These are phyloP conservation scores for Fusarium succisae DNA, from an alignment of 2,329 filamentous ascomycete genomes.

Conservation along the genomic window DNA sequence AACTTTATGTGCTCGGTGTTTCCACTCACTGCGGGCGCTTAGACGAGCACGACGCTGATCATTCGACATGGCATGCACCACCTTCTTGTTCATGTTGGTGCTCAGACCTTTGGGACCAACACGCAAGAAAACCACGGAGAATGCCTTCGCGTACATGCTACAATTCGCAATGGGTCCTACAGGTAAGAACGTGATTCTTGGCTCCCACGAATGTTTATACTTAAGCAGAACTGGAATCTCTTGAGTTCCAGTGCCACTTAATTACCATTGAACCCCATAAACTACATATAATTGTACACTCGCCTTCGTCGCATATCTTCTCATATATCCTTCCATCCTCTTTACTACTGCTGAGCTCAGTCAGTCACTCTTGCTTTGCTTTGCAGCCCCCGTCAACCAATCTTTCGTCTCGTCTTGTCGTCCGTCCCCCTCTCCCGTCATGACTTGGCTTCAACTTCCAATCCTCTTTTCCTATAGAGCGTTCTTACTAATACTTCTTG, in stretches of 20 bases:
- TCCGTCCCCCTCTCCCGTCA: background rate
- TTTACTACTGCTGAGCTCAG: background rate
- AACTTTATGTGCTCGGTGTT: background rate
- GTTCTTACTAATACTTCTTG: accelerated
- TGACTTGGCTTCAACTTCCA: background rate
- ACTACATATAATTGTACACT: background rate
- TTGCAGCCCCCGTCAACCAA: background rate
- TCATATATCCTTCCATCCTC: background rate
- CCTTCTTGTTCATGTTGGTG: background rate
- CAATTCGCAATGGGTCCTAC: background rate
- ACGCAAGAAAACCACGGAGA: background rate
- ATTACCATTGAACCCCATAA: accelerated
- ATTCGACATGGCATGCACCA: background rate
- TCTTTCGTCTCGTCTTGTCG: accelerated
- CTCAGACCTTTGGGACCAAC: background rate
- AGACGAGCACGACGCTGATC: background rate
- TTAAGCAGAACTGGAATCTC: background rate
- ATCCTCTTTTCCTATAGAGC: background rate
- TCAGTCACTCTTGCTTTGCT: background rate
- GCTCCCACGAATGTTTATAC: no score
- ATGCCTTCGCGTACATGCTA: background rate
- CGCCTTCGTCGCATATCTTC: accelerated
- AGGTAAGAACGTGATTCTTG: accelerated
- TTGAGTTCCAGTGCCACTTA: accelerated
- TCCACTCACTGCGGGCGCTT: background rate